Percentiles rank a stretch among this genome's conserved stretches.
These are phyloP conservation scores for Clavulina sp. DNA, from an alignment of 768 basidiomycete species.

Conservation along the genomic window DNA sequence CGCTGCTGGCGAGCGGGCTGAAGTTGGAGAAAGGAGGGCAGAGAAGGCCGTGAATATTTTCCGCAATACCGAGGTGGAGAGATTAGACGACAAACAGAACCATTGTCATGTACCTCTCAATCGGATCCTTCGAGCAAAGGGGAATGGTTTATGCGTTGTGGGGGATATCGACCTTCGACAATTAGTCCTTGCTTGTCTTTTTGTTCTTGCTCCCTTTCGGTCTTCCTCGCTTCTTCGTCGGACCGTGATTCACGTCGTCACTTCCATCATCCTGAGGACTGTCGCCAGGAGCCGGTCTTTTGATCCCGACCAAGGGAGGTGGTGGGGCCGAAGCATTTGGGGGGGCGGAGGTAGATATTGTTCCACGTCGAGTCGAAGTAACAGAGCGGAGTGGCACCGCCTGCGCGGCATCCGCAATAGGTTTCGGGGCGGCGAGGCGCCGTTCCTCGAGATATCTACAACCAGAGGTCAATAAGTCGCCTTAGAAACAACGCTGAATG, in stretches of 20 bases:
- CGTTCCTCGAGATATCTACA: background rate
- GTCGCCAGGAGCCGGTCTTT: background rate
- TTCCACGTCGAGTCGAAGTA: constrained; percentile 8
- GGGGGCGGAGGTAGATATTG: constrained; percentile 4
- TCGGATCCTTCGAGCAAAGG: no score
- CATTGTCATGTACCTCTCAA: no score
- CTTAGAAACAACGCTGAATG: constrained; percentile 1
- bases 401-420: constrained; percentile 1
- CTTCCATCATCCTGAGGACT: background rate
- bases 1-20: no score
- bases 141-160: no score
- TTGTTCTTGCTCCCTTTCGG: constrained; percentile 56
- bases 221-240: constrained; percentile 43
- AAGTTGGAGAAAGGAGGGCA: no score
- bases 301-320: constrained; percentile 18
- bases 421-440: constrained; percentile 1
- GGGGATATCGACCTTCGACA: no score
- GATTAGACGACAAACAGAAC: no score
- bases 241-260: constrained; percentile 7
- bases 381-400: background rate
- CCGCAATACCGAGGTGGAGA: no score
- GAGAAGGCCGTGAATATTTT: no score
- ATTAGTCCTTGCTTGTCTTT: background rate
- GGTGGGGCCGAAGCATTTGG: background rate
- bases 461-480: background rate